Evolutionary conservation across 805 yeast species (phyloP).

Genomic region (Brettanomyces anomalus): DNA sequence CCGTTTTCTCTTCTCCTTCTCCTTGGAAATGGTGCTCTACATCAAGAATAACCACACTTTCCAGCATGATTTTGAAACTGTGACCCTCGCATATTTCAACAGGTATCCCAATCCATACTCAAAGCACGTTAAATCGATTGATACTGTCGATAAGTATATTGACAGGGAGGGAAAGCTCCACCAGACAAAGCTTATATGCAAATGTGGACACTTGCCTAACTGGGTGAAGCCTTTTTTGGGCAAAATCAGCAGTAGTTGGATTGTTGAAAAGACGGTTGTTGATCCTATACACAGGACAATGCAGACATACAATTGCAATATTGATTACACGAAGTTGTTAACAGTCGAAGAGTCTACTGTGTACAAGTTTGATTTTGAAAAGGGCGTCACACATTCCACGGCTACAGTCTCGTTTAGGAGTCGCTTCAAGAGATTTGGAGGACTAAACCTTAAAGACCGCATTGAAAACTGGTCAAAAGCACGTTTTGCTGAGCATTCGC

Average conservation of each 20-base stretch:
- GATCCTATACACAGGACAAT: slow-evolving; percentile 50
- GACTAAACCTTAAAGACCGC: slow-evolving; percentile 53
- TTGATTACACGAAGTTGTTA: slow-evolving; percentile 75
- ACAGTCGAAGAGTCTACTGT: slow-evolving; percentile 69
- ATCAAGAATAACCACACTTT: slow-evolving; percentile 48
- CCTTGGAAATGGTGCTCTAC: slow-evolving; percentile 49
- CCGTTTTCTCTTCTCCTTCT: neutral
- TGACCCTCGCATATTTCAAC: slow-evolving; percentile 68
- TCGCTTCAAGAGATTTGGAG: slow-evolving; percentile 35
- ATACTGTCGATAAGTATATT: slow-evolving; percentile 55
- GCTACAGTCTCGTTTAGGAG: slow-evolving; percentile 57
- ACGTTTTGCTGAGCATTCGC: slow-evolving; percentile 59
- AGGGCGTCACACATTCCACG: slow-evolving; percentile 35
- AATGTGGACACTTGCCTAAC: slow-evolving; percentile 70
- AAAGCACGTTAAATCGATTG: slow-evolving; percentile 74
- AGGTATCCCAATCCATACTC: slow-evolving; percentile 77
- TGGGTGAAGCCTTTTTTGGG: slow-evolving; percentile 76
- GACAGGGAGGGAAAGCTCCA: slow-evolving; percentile 57
- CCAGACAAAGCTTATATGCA: slow-evolving; percentile 66
- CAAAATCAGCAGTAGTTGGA: slow-evolving; percentile 62
- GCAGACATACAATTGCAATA: slow-evolving; percentile 66
- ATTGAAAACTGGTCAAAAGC: slow-evolving; percentile 78
- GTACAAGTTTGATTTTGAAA: slow-evolving; percentile 31
- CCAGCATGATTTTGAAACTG: slow-evolving; percentile 59
- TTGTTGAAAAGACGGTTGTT: slow-evolving; percentile 68